Base-by-base conservation (phyloP, 192 early-diverging fungal species). In the Coemansia sp. region DNA sequence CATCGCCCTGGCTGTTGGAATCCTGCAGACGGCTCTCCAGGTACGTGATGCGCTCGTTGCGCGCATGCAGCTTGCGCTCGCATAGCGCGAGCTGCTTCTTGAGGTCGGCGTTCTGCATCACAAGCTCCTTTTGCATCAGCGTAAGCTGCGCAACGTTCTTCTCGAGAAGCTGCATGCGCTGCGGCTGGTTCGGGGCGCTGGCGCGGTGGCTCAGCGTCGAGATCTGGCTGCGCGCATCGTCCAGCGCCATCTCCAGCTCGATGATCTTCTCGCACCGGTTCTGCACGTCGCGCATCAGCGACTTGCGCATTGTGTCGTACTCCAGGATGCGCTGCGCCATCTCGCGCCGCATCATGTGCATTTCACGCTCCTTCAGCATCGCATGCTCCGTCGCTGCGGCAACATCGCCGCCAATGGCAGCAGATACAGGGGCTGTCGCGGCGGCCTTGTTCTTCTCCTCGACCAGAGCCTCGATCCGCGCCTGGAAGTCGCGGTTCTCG, bases 271-370 rank as follows among this genome's bases (percentile, higher is more conserved):
- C 96, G 82, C 95, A 97, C 45, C 96, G 90, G 83, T 95, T 92
- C 81, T 97, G 93, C 46, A 99, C 88, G 73, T 98, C 96, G 38
- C 92, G 90, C 95, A 98, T 96, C 66, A 99, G 83, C 43, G 91
- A 93, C 88, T 98, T 95, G 83, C 96, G 96, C 95, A 97, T 97
- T 62, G 89, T 88, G 65, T 99, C 97, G 82, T 96, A 98, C 61
- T 99, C 96, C 20, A 88, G 81, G 58, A 97, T 86, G 68, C 95
- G 88, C 71, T 84, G 80, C 13, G 79, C 76, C 83, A 84, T 82
- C 19, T 78, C 73, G 69, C 76, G 75, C 34, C 79, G 76, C 73
- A 84, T 70, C 29, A 69, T 59, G 17, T 76, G 68, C 74, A 84
- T 84, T 56, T 84, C 83, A 66, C 83, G 83, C 66, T 84, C 83